Conservation (phyloP, 495 filamentous ascomycete genomes). For the Rostrohypoxylon terebratum region DNA sequence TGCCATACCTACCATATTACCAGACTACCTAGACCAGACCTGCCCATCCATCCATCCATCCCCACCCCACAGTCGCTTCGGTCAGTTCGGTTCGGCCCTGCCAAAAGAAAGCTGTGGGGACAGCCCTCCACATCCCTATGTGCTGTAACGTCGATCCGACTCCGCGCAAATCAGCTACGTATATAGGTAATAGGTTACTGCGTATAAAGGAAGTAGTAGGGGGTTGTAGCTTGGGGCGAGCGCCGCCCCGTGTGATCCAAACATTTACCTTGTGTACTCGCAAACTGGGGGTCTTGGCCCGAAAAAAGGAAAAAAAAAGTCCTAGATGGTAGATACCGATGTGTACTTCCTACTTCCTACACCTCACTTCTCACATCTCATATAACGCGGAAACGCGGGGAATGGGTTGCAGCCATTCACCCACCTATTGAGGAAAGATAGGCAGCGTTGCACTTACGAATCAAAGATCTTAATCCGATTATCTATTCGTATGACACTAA, state of each 20-base stretch:
- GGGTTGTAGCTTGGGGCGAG: conserved; percentile 1
- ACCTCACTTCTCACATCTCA: background rate
- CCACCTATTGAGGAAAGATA: background rate
- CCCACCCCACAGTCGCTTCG: background rate
- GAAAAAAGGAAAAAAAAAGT: too few species aligned
- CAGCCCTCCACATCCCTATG: conserved; percentile 15
- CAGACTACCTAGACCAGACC: too few species aligned
- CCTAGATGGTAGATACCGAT: background rate
- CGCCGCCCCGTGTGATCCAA: conserved; percentile 4
- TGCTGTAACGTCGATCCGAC: conserved; percentile 20
- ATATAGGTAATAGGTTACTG: too few species aligned
- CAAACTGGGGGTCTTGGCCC: background rate
- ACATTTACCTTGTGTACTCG: background rate
- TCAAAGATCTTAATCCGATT: conserved; percentile 19
- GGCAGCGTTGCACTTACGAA: conserved; percentile 3
- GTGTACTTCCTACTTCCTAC: background rate
- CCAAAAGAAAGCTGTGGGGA: background rate
- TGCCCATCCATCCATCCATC: background rate
- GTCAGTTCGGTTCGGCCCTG: conserved; percentile 9
- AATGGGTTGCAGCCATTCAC: background rate
- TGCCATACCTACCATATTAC: too few species aligned
- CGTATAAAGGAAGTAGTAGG: background rate
- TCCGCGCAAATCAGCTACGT: background rate
- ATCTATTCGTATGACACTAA: conserved; percentile 3
- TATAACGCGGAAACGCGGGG: background rate